Evolutionary conservation across 2,329 filamentous ascomycete species (phyloP), one percentile per base, ranked within the genome.

Genomic region (Tympanopsis confertula): DNA sequence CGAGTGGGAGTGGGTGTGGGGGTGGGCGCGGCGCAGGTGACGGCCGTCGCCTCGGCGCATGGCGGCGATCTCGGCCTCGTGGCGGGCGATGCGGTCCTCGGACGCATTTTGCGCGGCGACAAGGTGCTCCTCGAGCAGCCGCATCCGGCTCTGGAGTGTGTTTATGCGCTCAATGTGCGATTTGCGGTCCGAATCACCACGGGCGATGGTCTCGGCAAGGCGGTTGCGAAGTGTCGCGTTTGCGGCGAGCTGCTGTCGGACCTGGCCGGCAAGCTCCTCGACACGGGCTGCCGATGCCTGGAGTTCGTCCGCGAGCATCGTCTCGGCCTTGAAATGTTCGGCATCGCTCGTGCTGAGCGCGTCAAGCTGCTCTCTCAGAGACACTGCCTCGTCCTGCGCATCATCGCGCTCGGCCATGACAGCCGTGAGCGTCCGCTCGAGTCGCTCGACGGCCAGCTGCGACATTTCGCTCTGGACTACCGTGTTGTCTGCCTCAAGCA

Each of bases 171-270:
- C 70, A 13, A 83, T 83, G 44, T 87, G 93, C 42, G 78, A 64
- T 50, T 80, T 79, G 55, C 94, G 88, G 49, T 91, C 86, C 20
- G 71, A 69, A 50, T 96, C 89, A 40, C 89, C 88, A 44, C 86
- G 83, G 38, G 76, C 67, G 26, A 96, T 84, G 1, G 88, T 86
- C 15, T 84, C 74, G 5, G 80, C 67, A 2, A 98, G 76, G 30
- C 89, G 82, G 39, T 74, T 66, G 40, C 87, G 81, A 36, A 98
- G 68, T 19, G 74, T 68, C 26, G 73, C 69, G 57, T 96, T 96
- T 20, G 74, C 73, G n/a, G 78, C 66, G 30, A 96, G 69, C 57
- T 95, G 89, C 39, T 78, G 68, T 39, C 81, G 78, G 18, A 95
- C 86, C 54, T 93, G 81, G 28, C 68, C 65, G 5, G 86, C 84